Conservation (phyloP, 2,329 filamentous ascomycete genomes). For the Xylariaceae sp. region DNA sequence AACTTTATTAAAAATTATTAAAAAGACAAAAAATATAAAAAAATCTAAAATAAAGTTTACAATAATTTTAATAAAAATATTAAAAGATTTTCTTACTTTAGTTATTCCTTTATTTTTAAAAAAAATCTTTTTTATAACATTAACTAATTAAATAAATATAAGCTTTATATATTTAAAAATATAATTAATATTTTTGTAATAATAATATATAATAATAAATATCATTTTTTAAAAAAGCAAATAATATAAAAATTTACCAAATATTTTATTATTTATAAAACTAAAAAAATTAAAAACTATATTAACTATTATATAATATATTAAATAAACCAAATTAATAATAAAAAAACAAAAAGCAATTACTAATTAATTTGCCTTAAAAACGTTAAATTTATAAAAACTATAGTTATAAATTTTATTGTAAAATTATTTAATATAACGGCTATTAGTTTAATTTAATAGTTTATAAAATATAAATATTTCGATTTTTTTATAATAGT, state of each 20-base stretch:
- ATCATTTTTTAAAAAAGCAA: not conserved
- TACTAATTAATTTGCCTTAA: not conserved
- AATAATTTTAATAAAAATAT: not conserved
- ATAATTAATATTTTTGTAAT: not conserved
- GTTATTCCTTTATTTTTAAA: not conserved
- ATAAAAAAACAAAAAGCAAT: not conserved
- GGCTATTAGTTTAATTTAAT: not conserved
- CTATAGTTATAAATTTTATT: not conserved
- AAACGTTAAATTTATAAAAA: not conserved
- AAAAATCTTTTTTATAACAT: constrained; percentile 2
- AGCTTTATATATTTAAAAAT: not conserved
- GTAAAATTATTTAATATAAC: not conserved
- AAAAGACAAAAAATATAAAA: not conserved
- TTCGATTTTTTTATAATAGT: not conserved
- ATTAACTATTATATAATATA: not conserved
- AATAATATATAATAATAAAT: not conserved
- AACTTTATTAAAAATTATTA: not conserved
- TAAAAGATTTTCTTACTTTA: not conserved
- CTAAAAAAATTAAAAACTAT: not conserved
- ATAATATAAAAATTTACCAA: not conserved
- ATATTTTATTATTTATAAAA: not conserved
- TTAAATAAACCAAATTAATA: not conserved
- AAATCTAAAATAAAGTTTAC: not conserved
- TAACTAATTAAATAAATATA: not conserved
- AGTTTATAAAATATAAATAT: not conserved